Base-by-base conservation (phyloP, 106 monocot genomes). In the Allium cepa region DNA sequence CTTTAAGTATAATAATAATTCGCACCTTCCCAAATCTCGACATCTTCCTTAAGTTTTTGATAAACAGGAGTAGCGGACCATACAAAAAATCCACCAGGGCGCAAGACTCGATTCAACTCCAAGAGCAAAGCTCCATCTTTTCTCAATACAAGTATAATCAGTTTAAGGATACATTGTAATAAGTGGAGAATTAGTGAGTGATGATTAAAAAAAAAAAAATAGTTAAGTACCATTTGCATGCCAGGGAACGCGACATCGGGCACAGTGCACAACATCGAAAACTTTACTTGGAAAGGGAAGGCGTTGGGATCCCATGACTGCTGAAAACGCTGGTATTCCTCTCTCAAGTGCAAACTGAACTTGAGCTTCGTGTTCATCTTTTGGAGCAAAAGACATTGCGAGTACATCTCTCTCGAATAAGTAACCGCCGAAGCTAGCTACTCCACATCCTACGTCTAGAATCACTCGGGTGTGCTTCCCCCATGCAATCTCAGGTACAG, bases 1-100 rank as follows among this genome's bases (percentile, higher is more conserved):
- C 36, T 36, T 11, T 10, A 26, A 51, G 5, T 36, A 36, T 36
- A 55, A 57, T 15, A 73, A 36, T 3, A 60, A 62, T 15, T 55
- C 56, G 49, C 56, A 87, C 94, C 94, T 53, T 81, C 83, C 95
- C 95, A 95, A 48, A 95, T 95, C 45, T 83, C 75, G 14, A 88
- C 91, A 72, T 95, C 95, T 74, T 91, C 95, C 75, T 85, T 70
- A 8, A 95, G 85, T 66, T 88, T 95, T 76, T 91, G 95, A 73
- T 95, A 95, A 1, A 95, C 95, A 17, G 95, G 95, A n/a, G 95
- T 95, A 10, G 91, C 95, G 13, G 95, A 95, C 95, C 95, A 95
- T 26, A 95, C 88, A 72, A 95, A 95, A 65, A 71, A 91, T 15
- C 95, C 95, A 46, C 95, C 95, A 11, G 95, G 95, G 36, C 95